Evolutionary conservation across 768 basidiomycete genomes (phyloP).

Genomic region (Termitomyces sp.): DNA sequence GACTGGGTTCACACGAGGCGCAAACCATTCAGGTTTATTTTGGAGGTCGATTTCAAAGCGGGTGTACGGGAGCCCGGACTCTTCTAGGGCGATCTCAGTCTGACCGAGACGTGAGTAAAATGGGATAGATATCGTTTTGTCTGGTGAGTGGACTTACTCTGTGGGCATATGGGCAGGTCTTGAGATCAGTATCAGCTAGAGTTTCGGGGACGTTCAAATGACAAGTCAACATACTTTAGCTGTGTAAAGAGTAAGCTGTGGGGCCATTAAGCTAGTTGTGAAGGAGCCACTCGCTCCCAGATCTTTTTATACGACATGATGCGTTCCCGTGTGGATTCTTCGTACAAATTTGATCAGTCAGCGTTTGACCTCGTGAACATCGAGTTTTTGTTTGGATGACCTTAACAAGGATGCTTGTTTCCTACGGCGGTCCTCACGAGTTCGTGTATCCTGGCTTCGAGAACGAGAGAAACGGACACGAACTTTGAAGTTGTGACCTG

Average conservation of each 20-base stretch:
- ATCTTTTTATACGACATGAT: no score
- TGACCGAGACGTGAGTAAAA: background rate
- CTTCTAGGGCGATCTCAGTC: constrained; percentile 32
- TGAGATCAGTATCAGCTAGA: background rate
- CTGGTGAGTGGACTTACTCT: constrained; percentile 36
- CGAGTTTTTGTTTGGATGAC: background rate
- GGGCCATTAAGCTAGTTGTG: background rate
- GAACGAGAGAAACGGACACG: no score
- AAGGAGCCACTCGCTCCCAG: no score
- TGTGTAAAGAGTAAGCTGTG: constrained; percentile 12
- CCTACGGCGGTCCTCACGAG: no score
- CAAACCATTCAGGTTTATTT: constrained; percentile 72
- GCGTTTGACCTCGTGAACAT: background rate
- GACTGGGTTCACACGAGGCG: constrained; percentile 59
- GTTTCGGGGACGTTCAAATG: background rate
- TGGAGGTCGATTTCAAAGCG: constrained; percentile 54
- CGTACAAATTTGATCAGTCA: background rate
- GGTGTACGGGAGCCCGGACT: constrained; percentile 46
- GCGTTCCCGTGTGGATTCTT: background rate
- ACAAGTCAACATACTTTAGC: constrained; percentile 5
- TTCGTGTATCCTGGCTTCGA: no score
- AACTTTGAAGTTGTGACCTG: no score
- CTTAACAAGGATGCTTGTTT: no score
- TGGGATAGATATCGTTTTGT: background rate
- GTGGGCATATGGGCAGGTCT: constrained; percentile 62